Percentiles rank a stretch among this genome's conserved stretches.
These are phyloP conservation scores for Fistulinella cinereoalba DNA, from an alignment of 1,284 basidiomycete species.

Conservation along the genomic window DNA sequence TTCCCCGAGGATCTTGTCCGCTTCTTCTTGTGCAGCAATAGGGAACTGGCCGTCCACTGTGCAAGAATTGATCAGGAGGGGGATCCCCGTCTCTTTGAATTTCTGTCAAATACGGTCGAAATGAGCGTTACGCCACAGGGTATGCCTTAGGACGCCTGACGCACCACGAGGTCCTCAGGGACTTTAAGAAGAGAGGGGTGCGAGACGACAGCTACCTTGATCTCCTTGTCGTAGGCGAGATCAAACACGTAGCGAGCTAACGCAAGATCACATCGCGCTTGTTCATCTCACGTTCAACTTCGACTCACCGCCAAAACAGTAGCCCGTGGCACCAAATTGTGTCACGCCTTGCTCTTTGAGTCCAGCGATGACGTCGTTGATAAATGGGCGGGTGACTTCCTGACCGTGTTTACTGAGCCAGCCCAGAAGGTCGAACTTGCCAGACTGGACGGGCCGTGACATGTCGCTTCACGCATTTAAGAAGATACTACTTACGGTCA, in stretches of 20 bases:
- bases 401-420: constrained; percentile 53
- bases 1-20: constrained; percentile 42
- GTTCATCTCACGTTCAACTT: background rate
- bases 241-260: constrained; percentile 60
- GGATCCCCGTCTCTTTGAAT: constrained; percentile 34
- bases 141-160: background rate
- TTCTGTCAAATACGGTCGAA: constrained; percentile 17
- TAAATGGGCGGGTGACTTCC: constrained; percentile 45
- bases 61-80: constrained; percentile 46
- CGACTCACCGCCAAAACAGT: constrained; percentile 64
- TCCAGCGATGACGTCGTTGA: constrained; percentile 57
- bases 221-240: constrained; percentile 59
- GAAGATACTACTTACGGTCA: constrained; percentile 10
- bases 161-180: constrained; percentile 35
- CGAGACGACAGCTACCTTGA: constrained; percentile 52
- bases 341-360: constrained; percentile 60
- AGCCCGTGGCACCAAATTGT: constrained; percentile 59
- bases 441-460: too few relatives aligned
- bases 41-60: constrained; percentile 37
- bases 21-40: constrained; percentile 24
- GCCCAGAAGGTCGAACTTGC: constrained; percentile 39
- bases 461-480: background rate
- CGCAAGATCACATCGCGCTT: background rate
- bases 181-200: constrained; percentile 70
- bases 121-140: background rate